These are phyloP conservation scores for Lotus japonicus DNA, from an alignment of 306 rosid species.

Conservation along the genomic window DNA sequence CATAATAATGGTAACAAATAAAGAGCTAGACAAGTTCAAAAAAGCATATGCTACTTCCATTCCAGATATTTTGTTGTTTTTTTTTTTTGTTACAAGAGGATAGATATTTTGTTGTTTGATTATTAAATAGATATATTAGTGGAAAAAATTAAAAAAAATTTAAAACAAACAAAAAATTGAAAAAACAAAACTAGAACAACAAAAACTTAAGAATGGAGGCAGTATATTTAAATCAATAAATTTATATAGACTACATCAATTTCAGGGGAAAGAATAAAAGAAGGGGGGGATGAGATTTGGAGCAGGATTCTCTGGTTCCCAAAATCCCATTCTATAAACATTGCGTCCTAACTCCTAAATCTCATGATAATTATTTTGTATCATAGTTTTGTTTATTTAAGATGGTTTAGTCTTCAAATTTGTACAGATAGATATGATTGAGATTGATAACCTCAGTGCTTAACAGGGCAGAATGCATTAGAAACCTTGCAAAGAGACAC, in stretches of 20 bases:
- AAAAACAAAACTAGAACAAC: too few relatives aligned
- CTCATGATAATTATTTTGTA: neutral
- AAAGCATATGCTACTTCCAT: too few relatives aligned
- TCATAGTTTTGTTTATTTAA: neutral
- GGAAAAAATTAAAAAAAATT: too few relatives aligned
- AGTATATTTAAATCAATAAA: neutral
- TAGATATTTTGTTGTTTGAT: neutral
- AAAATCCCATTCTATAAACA: neutral
- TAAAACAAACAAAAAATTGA: too few relatives aligned
- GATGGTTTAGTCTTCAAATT: neutral
- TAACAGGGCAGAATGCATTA: constrained; percentile 14
- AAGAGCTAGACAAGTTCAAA: neutral
- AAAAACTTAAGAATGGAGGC: too few relatives aligned
- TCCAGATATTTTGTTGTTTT: neutral
- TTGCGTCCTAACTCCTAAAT: neutral
- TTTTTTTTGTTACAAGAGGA: too few relatives aligned
- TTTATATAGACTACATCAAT: neutral
- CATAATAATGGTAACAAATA: neutral
- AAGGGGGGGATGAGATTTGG: neutral
- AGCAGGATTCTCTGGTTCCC: neutral
- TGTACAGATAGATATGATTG: constrained; percentile 12
- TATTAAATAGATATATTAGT: too few relatives aligned
- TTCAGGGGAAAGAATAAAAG: neutral
- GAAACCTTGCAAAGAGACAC: constrained; percentile 21
- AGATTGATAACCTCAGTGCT: constrained; percentile 16